Conservation (phyloP, 2,329 filamentous ascomycete genomes). For the Nemania abortiva region DNA sequence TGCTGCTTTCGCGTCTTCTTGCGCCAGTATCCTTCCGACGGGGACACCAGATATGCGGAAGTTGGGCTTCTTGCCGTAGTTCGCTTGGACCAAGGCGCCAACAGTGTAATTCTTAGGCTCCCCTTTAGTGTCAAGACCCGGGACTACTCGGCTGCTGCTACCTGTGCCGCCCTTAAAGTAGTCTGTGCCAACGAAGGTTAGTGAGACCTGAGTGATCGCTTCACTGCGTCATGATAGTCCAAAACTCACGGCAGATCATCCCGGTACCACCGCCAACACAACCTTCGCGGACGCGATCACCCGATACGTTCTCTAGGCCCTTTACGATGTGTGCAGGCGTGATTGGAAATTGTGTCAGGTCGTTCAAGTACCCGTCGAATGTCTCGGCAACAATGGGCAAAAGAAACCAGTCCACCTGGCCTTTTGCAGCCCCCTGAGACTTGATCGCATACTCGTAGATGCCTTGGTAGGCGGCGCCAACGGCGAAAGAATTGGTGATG, state of each 20-base stretch:
- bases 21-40: slow-evolving; percentile 67
- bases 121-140: slow-evolving; percentile 56
- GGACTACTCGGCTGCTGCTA: slow-evolving; percentile 68
- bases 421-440: slow-evolving; percentile 57
- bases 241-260: slow-evolving; percentile 47
- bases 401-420: slow-evolving; percentile 64
- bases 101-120: slow-evolving; percentile 65
- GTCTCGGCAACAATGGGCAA: slow-evolving; percentile 72
- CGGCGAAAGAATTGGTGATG: slow-evolving; percentile 68
- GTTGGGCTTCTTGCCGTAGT: slow-evolving; percentile 70
- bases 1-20: slow-evolving; percentile 53
- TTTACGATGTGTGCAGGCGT: slow-evolving; percentile 65
- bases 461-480: slow-evolving; percentile 70
- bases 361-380: slow-evolving; percentile 71
- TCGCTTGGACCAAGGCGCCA: slow-evolving; percentile 72
- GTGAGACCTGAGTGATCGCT: neutral
- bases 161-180: slow-evolving; percentile 76
- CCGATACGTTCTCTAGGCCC: slow-evolving; percentile 64
- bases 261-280: slow-evolving; percentile 75
- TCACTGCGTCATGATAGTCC: neutral
- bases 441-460: slow-evolving; percentile 67
- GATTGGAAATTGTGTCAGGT: slow-evolving; percentile 67
- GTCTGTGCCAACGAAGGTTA: slow-evolving; percentile 52
- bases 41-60: slow-evolving; percentile 72
- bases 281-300: slow-evolving; percentile 68